A percentile compares a stretch with the other conserved stretches of the same genome.
phyloP scores from a whole-genome alignment of 2,329 filamentous ascomycete species.

The Taxawa tesnikishii region DNA sequence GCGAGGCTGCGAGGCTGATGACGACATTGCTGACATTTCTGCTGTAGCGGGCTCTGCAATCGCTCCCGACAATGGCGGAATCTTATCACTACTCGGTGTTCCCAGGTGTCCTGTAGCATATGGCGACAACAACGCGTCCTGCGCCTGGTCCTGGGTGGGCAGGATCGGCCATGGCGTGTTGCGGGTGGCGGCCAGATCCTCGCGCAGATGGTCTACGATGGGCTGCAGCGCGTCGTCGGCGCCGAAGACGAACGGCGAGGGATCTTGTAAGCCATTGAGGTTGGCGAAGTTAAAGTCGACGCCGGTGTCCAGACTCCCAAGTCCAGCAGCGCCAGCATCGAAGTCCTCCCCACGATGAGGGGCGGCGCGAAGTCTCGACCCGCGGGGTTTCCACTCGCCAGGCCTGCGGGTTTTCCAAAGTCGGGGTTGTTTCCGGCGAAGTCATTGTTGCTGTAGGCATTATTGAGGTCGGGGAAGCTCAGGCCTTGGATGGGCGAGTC shows the following conservation, averaged over 20 bases:
- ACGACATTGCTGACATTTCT: constrained; percentile 12
- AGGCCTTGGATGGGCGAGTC: constrained; percentile 21
- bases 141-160: constrained; percentile 3
- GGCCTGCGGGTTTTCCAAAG: too few species aligned
- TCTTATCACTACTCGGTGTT: too few species aligned
- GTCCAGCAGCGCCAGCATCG: constrained; percentile 8
- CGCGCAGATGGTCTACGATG: constrained; percentile 9
- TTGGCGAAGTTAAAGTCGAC: constrained; percentile 17
- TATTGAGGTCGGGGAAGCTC: constrained; percentile 11
- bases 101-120: too few species aligned
- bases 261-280: constrained; percentile 3
- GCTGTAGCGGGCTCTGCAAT: constrained; percentile 1
- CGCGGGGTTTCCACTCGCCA: too few species aligned
- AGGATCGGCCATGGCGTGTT: not conserved
- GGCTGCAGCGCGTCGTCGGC: constrained; percentile 5
- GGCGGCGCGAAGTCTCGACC: constrained; percentile 17
- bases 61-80: too few species aligned
- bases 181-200: constrained; percentile 12
- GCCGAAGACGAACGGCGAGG: constrained; percentile 8
- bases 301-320: constrained; percentile 13
- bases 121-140: constrained; percentile 2
- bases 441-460: constrained; percentile 12
- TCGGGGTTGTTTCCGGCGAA: too few species aligned
- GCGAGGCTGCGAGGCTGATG: constrained; percentile 14
- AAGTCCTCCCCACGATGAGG: constrained; percentile 19